phyloP scores from a whole-genome alignment of 2,329 filamentous ascomycete species.

The Aspergillus sp. region DNA sequence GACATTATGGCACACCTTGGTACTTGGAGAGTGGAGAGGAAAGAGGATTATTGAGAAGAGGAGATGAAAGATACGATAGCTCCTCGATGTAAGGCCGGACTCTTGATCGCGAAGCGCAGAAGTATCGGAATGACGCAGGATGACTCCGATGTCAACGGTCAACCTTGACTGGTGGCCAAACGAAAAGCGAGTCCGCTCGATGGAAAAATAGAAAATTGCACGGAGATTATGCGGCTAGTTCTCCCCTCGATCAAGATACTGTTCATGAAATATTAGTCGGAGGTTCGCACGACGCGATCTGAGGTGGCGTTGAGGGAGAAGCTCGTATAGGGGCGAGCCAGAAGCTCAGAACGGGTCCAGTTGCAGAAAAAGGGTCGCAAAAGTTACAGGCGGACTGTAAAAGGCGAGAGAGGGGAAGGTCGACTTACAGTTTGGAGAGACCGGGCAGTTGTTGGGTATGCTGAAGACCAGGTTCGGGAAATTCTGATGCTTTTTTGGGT shows the following conservation, averaged over 20 bases:
- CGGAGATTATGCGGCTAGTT: not conserved
- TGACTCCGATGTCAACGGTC: not conserved
- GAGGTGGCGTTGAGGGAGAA: slow-evolving; percentile 12
- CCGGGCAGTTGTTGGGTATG: slow-evolving; percentile 7
- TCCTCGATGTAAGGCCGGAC: not conserved
- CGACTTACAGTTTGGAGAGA: slow-evolving; percentile 5
- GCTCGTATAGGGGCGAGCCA: not conserved
- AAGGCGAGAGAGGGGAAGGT: not conserved
- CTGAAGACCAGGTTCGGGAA: slow-evolving; percentile 25
- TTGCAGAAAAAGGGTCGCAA: not conserved
- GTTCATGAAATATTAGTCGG: not conserved
- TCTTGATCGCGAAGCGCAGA: not conserved
- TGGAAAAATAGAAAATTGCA: not conserved
- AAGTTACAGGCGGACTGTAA: not conserved
- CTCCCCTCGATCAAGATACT: not conserved
- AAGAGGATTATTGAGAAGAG: not conserved
- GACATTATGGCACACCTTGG: slow-evolving; percentile 37
- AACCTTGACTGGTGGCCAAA: not conserved
- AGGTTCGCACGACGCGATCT: slow-evolving; percentile 8
- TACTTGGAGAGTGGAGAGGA: slow-evolving; percentile 9
- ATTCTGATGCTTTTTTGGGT: slow-evolving; percentile 35
- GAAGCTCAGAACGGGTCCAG: not conserved
- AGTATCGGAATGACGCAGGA: not conserved
- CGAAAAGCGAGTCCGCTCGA: not conserved
- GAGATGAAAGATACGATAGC: not conserved